Evolutionary conservation across 352 stramenopile genomes (phyloP), one percentile per base, ranked within the genome.

Genomic region (Thraustotheca clavata): DNA sequence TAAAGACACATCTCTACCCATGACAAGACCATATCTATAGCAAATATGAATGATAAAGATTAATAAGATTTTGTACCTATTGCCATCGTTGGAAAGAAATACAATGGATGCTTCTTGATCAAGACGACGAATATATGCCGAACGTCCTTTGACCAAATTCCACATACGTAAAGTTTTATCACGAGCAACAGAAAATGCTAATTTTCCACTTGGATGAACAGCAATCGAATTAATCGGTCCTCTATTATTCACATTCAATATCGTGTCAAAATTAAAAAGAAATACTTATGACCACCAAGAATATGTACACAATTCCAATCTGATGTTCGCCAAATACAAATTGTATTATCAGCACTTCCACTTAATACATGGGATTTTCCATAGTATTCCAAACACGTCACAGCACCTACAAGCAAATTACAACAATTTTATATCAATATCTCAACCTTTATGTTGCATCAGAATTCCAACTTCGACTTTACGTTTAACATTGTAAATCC

Each of bases 251-350:
- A 35, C 22, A 14, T 14, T 50, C 59, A n/a, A 12, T n/a, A 38
- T 0, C 40, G 1, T 9, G 35, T 1, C 36, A 16, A 18, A 47
- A 59, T 29, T 20, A 43, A 32, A 32, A 18, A 74, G 22, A 63
- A 75, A 57, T 67, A 87, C 77, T 94, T 91, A 77, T 94, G 85
- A 55, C 85, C 83, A 69, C 86, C 86, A 33, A 96, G 83, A 67
- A 92, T 94, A 69, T 93, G 85, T 49, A 96, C 41, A 47, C 84
- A 92, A 60, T 93, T 92, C 87, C 87, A 96, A 67, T 96, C 87
- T 2, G 83, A 87, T 41, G 83, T 92, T 59, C 86, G 84, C 87
- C 87, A 96, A 47, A 96, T 92, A 49, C 83, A 93, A 55, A 96
- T 92, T 32, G 83, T 91, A 59, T 92, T 84, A 76, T 96, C 87